These are phyloP conservation scores for Chaetomium olivaceum DNA, from an alignment of 2,329 filamentous ascomycete species.

Conservation along the genomic window DNA sequence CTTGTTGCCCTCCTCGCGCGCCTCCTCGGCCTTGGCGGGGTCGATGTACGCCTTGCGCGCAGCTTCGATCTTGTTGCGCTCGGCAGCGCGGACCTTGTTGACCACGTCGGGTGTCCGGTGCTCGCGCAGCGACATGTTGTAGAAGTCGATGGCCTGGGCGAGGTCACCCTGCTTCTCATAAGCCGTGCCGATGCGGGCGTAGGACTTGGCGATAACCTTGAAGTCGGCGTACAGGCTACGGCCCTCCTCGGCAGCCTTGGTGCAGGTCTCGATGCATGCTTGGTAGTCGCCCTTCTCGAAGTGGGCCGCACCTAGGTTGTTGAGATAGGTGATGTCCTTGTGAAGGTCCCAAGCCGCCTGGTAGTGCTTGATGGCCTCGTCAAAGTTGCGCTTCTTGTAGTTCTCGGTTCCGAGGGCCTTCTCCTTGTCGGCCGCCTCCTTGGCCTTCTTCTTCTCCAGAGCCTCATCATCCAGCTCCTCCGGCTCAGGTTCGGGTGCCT, in stretches of 20 bases:
- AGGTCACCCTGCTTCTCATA: conserved; percentile 90
- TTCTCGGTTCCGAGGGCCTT: conserved; percentile 91
- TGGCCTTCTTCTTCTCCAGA: conserved; percentile 80
- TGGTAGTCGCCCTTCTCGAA: conserved; percentile 97
- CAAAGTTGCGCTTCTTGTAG: conserved; percentile 98
- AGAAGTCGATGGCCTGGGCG: conserved; percentile 78
- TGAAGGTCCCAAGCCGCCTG: conserved; percentile 88
- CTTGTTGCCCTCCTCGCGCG: conserved; percentile 89
- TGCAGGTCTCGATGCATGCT: conserved; percentile 81
- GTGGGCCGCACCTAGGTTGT: conserved; percentile 90
- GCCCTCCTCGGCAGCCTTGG: conserved; percentile 85
- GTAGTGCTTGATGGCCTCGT: conserved; percentile 93
- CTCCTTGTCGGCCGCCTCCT: conserved; percentile 89
- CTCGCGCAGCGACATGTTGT: conserved; percentile 91
- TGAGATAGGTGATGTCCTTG: conserved; percentile 97
- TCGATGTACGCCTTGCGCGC: conserved; percentile 82
- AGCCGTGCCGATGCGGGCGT: conserved; percentile 88
- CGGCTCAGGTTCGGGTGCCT: conserved; percentile 55
- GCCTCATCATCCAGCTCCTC: conserved; percentile 79
- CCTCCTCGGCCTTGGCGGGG: conserved; percentile 90
- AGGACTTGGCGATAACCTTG: conserved; percentile 98
- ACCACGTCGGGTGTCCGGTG: conserved; percentile 94
- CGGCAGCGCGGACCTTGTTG: conserved; percentile 84
- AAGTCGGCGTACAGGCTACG: conserved; percentile 91
- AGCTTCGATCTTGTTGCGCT: conserved; percentile 78